Evolutionary conservation across 164 flowering plant species (phyloP), one percentile per base, ranked within the genome.

Genomic region (Sedum album): DNA sequence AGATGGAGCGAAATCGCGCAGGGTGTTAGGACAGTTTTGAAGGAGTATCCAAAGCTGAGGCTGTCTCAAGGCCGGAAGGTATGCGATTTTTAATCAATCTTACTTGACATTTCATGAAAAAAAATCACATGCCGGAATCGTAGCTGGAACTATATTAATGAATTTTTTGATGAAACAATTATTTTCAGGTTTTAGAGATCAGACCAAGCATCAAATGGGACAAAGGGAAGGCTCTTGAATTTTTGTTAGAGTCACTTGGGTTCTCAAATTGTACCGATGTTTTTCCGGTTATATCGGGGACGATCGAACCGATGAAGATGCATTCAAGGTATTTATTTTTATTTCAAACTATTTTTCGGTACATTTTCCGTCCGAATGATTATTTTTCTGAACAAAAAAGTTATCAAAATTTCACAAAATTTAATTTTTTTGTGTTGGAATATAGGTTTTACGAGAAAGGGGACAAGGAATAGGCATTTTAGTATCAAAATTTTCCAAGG

Each of bases 381-480:
- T n/a, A n/a, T n/a, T n/a, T n/a, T n/a, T n/a, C n/a, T n/a, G n/a
- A n/a, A n/a, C n/a, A n/a, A n/a, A n/a, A n/a, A n/a, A n/a, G n/a
- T n/a, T n/a, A n/a, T n/a, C n/a, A n/a, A n/a, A n/a, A n/a, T n/a
- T n/a, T 44, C 20, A 14, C 48, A 11, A 44, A 44, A 46, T 44
- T 31, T 39, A 10, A 25, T 30, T 48, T 67, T 33, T 68, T 57
- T 71, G 23, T 70, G 44, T 39, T 26, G 8, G 5, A 11, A 7
- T 25, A 30, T 57, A 88, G 93, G 78, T 83, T 14, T 72, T 88
- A 49, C 72, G 83, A 65, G 81, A 86, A 10, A 77, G 84, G 69
- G 85, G 85, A 60, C 93, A 86, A 79, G 93, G 93, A n/a, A 83
- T 83, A 68, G 93, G 93, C 26, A 86, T 88, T 73, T 80, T 88